These are phyloP conservation scores for Suillus subaureus DNA, from an alignment of 768 basidiomycete genomes.

Conservation along the genomic window DNA sequence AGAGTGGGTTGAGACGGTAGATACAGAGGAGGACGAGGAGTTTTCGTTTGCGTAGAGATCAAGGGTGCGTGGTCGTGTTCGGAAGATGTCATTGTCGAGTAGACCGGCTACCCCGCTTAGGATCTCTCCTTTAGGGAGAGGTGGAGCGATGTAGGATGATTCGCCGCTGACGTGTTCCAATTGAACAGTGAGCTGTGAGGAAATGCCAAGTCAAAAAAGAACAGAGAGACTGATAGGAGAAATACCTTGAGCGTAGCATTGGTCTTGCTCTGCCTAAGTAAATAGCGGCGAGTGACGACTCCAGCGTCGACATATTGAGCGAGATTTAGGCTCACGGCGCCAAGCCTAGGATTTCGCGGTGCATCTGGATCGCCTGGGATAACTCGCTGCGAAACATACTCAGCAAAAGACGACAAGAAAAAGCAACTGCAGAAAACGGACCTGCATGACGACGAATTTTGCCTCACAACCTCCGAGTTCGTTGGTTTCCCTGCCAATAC, in stretches of 20 bases:
- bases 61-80: conserved; percentile 51
- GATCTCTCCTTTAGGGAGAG: conserved; percentile 73
- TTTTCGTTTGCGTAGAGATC: conserved; percentile 41
- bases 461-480: conserved; percentile 57
- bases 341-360: conserved; percentile 62
- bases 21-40: conserved; percentile 35
- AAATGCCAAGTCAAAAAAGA: neutral
- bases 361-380: conserved; percentile 55
- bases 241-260: conserved; percentile 76
- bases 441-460: conserved; percentile 67
- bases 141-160: conserved; percentile 59
- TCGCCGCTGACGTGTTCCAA: conserved; percentile 58
- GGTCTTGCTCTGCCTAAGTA: conserved; percentile 72
- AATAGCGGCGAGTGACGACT: conserved; percentile 61
- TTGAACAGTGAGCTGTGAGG: conserved; percentile 52
- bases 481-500: conserved; percentile 53
- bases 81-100: conserved; percentile 57
- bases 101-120: conserved; percentile 66
- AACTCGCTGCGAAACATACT: conserved; percentile 47
- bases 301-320: conserved; percentile 71
- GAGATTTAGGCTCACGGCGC: conserved; percentile 68
- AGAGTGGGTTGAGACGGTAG: conserved; percentile 26
- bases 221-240: neutral
- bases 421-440: conserved; percentile 17
- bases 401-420: neutral